Evolutionary conservation across 2,329 filamentous ascomycete species (phyloP), one percentile per base, ranked within the genome.

Genomic region (Trichocomaceae sp.): DNA sequence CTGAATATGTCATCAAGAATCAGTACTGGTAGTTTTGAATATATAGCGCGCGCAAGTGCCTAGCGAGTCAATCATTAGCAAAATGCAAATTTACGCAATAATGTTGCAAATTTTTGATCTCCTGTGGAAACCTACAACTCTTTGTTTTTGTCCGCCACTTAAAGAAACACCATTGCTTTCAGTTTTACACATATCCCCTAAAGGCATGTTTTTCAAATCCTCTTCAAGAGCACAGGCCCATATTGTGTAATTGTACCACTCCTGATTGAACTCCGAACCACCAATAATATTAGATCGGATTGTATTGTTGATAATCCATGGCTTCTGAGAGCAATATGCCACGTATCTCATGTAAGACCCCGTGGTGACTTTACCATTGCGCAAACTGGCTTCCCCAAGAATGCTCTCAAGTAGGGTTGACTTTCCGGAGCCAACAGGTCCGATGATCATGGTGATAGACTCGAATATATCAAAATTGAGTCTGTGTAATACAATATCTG

Each of bases 71-170:
- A 35, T 35, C 2, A 35, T 35, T 35, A 37, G 5, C 7, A 2
- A 37, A 4, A 22, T n/a, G n/a, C n/a, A n/a, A n/a, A n/a, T n/a
- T 33, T 33, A 33, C 29, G 17, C 46, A 13, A 7, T 33, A 10
- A 19, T 20, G 8, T 48, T 35, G 35, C 26, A n/a, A 65, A 22
- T 15, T n/a, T 9, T 22, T 22, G 19, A 35, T 15, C 26, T 48
- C 15, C 17, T 17, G n/a, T 31, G n/a, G 17, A 17, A 35, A 49
- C 20, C 23, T 17, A 53, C 51, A 26, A 53, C 35, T 17, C 66
- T 46, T 57, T 79, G 76, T 58, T 73, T 78, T 58, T 81, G 78
- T 5, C 78, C 78, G 22, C 78, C 78, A 63, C 77, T 79, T 26
- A 81, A 69, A 17, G 73, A 69, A 52, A 76, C 71, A 35, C 78